These are phyloP conservation scores for Saccharomycopsis crataegensis DNA, from an alignment of 1,139 yeast genomes.

Conservation along the genomic window DNA sequence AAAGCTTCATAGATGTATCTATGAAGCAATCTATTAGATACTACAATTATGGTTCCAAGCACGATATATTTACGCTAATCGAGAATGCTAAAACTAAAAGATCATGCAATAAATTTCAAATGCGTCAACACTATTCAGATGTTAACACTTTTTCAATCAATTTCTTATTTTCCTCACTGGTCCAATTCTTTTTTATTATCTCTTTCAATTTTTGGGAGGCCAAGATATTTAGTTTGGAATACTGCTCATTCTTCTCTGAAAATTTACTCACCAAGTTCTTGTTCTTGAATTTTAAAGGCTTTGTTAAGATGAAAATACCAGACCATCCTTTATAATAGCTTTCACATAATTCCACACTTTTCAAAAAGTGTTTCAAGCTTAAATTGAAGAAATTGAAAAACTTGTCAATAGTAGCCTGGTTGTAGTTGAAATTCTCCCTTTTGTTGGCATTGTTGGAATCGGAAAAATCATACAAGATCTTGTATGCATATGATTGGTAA, in stretches of 20 bases:
- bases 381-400: constrained; percentile 9
- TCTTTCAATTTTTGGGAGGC: constrained; percentile 31
- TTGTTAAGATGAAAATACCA: constrained; percentile 46
- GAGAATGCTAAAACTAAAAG: too few species aligned
- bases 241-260: constrained; percentile 22
- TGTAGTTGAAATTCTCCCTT: constrained; percentile 7
- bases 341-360: constrained; percentile 72
- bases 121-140: not conserved
- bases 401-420: constrained; percentile 9
- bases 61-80: too few species aligned
- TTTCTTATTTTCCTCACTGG: constrained; percentile 28
- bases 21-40: too few species aligned
- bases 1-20: too few species aligned
- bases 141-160: constrained; percentile 28
- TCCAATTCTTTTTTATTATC: constrained; percentile 28
- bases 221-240: constrained; percentile 27
- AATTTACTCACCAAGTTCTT: constrained; percentile 19
- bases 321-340: constrained; percentile 68
- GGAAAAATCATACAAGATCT: constrained; percentile 10
- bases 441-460: constrained; percentile 5
- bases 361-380: constrained; percentile 48
- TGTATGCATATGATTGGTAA: constrained; percentile 15
- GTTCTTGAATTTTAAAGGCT: constrained; percentile 23
- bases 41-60: too few species aligned
- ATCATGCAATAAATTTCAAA: too few species aligned